Evolutionary conservation across 768 basidiomycete species (phyloP).

Genomic region (Suillus americanus): DNA sequence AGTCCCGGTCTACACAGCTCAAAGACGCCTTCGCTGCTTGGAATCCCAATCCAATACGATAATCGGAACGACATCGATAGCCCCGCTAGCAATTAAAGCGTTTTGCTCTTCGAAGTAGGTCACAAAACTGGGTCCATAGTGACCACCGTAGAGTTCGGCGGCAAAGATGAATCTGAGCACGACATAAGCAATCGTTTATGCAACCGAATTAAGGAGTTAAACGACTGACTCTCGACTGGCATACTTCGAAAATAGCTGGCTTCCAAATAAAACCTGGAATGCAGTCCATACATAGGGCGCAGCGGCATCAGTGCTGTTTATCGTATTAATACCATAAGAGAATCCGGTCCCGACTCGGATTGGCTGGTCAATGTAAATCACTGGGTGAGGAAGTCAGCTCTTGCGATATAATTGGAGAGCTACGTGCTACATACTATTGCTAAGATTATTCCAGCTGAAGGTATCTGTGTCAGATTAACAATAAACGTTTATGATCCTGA

Average conservation of each 20-base stretch:
- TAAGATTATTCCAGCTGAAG: constrained; percentile 64
- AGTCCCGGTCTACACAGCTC: too few relatives aligned
- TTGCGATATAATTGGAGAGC: background rate
- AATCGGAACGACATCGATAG: constrained; percentile 41
- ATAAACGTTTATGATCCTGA: background rate
- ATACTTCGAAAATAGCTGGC: constrained; percentile 49
- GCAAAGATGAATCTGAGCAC: constrained; percentile 54
- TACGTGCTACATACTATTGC: constrained; percentile 49
- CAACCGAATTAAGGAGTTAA: background rate
- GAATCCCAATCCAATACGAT: too few relatives aligned
- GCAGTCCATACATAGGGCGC: constrained; percentile 60
- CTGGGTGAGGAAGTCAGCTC: constrained; percentile 29
- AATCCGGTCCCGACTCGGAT: constrained; percentile 68
- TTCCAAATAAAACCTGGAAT: constrained; percentile 65
- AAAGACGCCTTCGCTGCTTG: too few relatives aligned
- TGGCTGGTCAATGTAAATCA: constrained; percentile 72
- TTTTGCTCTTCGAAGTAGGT: constrained; percentile 68
- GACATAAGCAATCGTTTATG: background rate
- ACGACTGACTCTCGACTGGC: constrained; percentile 49
- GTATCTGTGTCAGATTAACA: background rate
- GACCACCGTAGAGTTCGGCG: constrained; percentile 69
- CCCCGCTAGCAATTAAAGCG: constrained; percentile 42
- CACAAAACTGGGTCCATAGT: constrained; percentile 65
- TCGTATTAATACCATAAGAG: constrained; percentile 54
- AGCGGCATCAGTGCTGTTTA: constrained; percentile 52